Evolutionary conservation across 805 yeast species (phyloP), one percentile per base, ranked within the genome.

Genomic region (Metschnikowia kofuensis): DNA sequence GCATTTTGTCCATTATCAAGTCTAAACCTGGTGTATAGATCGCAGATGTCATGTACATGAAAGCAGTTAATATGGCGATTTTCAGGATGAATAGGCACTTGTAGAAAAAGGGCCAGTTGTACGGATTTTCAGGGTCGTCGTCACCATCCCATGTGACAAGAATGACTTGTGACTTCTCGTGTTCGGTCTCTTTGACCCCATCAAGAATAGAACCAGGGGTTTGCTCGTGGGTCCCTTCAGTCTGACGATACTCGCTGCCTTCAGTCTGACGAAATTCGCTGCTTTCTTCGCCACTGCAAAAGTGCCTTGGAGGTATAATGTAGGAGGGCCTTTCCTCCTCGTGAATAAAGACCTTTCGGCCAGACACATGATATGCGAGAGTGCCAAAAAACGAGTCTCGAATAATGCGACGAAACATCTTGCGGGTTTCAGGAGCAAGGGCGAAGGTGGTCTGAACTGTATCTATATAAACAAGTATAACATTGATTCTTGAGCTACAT

Each of bases 11-110:
- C 62, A 67, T 70, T 16, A 83, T 59, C n/a, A 68, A 64, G 13
- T 60, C 66, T 34, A 74, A 65, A n/a, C 80, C 79, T 0, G 86
- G 85, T 0, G 84, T 72, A 52, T 76, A 73, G 30, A 80, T 68
- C 1, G 85, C 77, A 0, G 84, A 74, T n/a, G 80, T 82, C 69
- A 79, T 76, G 48, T 82, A 81, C 0, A 79, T 77, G 4, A 81
- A 65, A 11, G 74, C 61, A 4, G 84, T 74, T 40, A 79, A 60
- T 15, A 79, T 52, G 13, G 77, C 66, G 9, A 79, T 66, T 52
- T 72, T 68, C 1, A 61, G 9, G 5, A 74, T 61, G 36, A 77
- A 67, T 30, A 76, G 42, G 2, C 62, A 31, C 56, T 77, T 79
- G 44, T 71, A 67, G 29, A 50, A 40, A 0, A 59, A 35, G 0